These are phyloP conservation scores for Mortierella claussenii DNA, from an alignment of 192 early-diverging fungal genomes.

Conservation along the genomic window DNA sequence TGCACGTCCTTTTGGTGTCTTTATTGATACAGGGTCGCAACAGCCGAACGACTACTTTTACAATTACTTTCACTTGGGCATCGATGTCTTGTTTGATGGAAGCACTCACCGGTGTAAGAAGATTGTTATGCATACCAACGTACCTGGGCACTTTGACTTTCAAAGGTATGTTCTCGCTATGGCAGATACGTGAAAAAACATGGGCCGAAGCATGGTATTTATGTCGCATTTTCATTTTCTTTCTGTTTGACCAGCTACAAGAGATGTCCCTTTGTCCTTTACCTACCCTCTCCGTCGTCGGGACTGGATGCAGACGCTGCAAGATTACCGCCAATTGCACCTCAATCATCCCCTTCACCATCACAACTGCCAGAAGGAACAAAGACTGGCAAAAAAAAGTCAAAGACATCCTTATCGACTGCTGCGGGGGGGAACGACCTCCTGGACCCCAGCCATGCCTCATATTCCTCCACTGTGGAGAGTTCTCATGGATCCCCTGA, in stretches of 20 bases:
- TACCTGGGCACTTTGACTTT: constrained; percentile 77
- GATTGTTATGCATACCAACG: constrained; percentile 77
- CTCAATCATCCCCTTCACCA: constrained; percentile 4
- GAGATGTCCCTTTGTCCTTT: constrained; percentile 62
- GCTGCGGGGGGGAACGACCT: neutral
- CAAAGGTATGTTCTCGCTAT: constrained; percentile 68
- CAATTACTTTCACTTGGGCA: constrained; percentile 80
- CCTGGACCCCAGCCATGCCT: neutral
- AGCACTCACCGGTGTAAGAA: constrained; percentile 73
- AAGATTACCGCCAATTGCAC: constrained; percentile 33
- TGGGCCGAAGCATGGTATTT: no score
- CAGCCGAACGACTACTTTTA: constrained; percentile 77
- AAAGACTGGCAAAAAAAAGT: constrained; percentile 11
- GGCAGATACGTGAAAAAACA: no score
- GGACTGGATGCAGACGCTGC: constrained; percentile 22
- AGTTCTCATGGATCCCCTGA: constrained; percentile 22
- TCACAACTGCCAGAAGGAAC: constrained; percentile 3
- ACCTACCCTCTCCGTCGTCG: constrained; percentile 40
- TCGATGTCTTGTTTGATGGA: constrained; percentile 80
- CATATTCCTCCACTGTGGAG: constrained; percentile 11
- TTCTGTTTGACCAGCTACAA: constrained; percentile 56
- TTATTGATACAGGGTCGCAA: constrained; percentile 38
- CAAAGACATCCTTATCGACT: neutral
- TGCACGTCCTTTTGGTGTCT: neutral
- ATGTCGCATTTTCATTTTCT: neutral